Conservation (phyloP, 805 yeast species). For the Yamadazyma ubonensis region DNA sequence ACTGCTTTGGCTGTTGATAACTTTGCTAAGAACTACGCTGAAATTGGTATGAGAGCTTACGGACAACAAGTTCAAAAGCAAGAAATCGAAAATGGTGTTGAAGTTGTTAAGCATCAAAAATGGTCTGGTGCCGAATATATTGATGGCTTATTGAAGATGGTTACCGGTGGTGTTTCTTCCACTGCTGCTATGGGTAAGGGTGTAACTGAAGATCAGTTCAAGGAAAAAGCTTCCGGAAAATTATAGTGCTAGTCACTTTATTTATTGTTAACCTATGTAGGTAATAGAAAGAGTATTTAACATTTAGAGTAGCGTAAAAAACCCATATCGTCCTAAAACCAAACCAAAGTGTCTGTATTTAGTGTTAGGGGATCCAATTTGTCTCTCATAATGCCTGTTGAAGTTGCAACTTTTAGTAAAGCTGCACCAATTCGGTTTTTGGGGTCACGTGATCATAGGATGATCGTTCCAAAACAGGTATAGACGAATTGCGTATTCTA, state of each 20-base stretch:
- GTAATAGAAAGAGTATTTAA: no score
- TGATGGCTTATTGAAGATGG: conserved; percentile 84
- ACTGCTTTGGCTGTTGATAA: conserved; percentile 88
- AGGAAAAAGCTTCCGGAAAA: conserved; percentile 30
- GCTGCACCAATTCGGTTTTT: no score
- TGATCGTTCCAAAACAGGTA: no score
- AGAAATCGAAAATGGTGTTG: conserved; percentile 87
- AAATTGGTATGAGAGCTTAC: conserved; percentile 93
- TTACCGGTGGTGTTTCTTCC: conserved; percentile 90
- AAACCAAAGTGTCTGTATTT: no score
- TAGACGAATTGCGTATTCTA: no score
- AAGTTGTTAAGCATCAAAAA: conserved; percentile 95
- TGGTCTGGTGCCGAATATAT: conserved; percentile 99
- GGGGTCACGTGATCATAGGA: no score
- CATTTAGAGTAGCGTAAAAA: no score
- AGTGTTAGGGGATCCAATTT: no score
- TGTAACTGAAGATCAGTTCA: conserved; percentile 96
- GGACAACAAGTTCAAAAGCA: conserved; percentile 83
- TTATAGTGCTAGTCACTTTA: conserved; percentile 7
- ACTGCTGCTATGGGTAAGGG: conserved; percentile 99
- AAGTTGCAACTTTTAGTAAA: no score
- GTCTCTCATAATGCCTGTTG: no score
- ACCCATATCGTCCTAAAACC: no score
- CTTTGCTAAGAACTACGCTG: conserved; percentile 74
- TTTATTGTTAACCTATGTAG: conserved; percentile 3